Evolutionary conservation across 805 yeast species (phyloP), one percentile per base, ranked within the genome.

Genomic region (Allodekkera sacchari): DNA sequence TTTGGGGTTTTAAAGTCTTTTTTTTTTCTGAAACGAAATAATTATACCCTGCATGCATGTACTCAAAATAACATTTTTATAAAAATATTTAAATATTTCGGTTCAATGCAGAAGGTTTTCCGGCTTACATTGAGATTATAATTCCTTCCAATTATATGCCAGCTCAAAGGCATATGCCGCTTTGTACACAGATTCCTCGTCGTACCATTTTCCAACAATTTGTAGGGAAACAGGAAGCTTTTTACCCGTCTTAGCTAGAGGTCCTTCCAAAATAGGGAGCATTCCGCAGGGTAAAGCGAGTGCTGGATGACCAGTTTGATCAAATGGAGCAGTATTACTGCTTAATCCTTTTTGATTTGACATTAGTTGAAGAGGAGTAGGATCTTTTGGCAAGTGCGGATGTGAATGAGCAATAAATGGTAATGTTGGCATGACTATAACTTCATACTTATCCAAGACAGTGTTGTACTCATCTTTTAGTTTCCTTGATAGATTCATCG

Each of bases 221-320:
- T 59, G 63, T 15, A 40, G 16, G 13, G 40, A 35, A 6, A 28
- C 25, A 28, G n/a, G n/a, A n/a, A n/a, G n/a, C 5, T 6, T n/a
- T 4, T 15, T 13, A 9, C 6, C 25, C 31, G 12, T 7, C 21
- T 11, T 28, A 7, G 6, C 7, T n/a, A 31, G 26, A 9, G 50
- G 49, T 14, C 50, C 55, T 22, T 57, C 63, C 10, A 34, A 11
- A 2, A 47, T 31, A 7, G 54, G 51, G 29, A 59, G 42, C 40
- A 48, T 42, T 1, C 61, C 60, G 27, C 52, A 42, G 4, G 64
- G 64, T 16, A 59, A 32, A 20, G 53, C 50, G 34, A 59, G 33
- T 3, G 62, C 61, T 10, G 64, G 64, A 34, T 57, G 61, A 8
- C 64, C 64, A 15, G 57, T 49, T 26, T 47, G 47, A 36, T 59